Conservation (phyloP, 257 asterid species). For the Nicotiana otophora region DNA sequence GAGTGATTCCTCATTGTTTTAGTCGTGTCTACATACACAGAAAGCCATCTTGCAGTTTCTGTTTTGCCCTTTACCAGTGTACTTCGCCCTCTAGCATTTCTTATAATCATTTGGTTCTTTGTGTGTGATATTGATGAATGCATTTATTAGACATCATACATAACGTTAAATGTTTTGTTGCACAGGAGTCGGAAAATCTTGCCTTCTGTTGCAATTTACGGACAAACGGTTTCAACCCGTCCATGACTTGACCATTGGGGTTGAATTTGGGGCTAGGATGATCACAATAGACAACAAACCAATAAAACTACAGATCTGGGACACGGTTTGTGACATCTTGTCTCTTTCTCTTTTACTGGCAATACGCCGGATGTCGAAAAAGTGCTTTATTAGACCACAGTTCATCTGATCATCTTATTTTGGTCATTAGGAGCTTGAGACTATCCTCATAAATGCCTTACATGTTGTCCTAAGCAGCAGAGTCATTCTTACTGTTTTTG, state of each 20-base stretch:
- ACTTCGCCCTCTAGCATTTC: background rate
- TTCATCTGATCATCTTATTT: background rate
- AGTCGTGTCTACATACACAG: background rate
- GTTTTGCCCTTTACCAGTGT: background rate
- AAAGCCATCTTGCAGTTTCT: background rate
- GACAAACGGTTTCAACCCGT: slow-evolving; percentile 83
- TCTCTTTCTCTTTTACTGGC: background rate
- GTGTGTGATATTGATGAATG: background rate
- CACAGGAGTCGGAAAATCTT: slow-evolving; percentile 83
- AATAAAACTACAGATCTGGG: slow-evolving; percentile 79
- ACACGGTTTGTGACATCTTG: slow-evolving; percentile 47
- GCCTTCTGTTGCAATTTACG: slow-evolving; percentile 71
- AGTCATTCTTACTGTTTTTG: background rate
- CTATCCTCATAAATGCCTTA: background rate
- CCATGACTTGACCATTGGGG: slow-evolving; percentile 80
- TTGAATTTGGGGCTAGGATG: slow-evolving; percentile 72
- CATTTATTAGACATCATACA: background rate
- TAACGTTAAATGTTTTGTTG: background rate
- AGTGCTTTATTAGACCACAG: too few species aligned
- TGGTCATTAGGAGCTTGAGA: background rate
- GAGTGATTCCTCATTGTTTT: background rate
- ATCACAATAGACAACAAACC: slow-evolving; percentile 65
- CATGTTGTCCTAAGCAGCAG: background rate
- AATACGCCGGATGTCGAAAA: too few species aligned
- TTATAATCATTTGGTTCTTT: background rate